Evolutionary conservation across 306 rosid species (phyloP), one percentile per base, ranked within the genome.

Genomic region (Alnus rubra): DNA sequence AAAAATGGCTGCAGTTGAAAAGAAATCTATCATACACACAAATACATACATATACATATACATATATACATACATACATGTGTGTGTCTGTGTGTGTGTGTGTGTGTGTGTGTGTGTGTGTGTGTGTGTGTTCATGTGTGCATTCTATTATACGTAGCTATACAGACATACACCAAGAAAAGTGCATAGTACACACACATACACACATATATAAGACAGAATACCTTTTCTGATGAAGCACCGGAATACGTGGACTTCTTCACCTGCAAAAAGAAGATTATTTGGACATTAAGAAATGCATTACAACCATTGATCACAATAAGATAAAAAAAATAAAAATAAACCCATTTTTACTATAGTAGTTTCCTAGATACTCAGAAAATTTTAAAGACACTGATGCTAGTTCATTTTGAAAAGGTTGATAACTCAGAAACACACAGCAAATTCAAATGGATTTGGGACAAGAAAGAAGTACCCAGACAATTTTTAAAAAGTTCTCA

Each of bases 141-240:
- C 45, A 42, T 42, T 42, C 45, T 48, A 54, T 68, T 71, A 79
- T 77, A 55, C 16, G 65, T 10, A 19, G 65, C 44, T 82, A 75
- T 72, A 69, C 75, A 84, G 9, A 23, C 44, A 78, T 37, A 14
- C 47, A 77, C 28, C 75, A 47, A 45, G 39, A 18, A 6, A 39
- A 39, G 18, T 39, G 37, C 48, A 14, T 13, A 16, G 44, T 64
- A 9, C 31, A 14, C 5, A 74, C 3, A 35, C 5, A 30, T n/a
- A 2, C 2, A 45, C 60, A 53, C 23, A 69, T 30, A 67, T 15
- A 63, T 33, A 73, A 73, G 78, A 84, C 74, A 56, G 74, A 53
- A 47, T 82, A 94, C 98, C 92, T 83, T 90, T 68, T 81, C 87
- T 23, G 84, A 73, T 74, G 89, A 64, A 65, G 74, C 72, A 67